Percentiles rank a stretch among this genome's conserved stretches.
Evolutionary conservation across 495 filamentous ascomycete species (phyloP).

Genomic region (Aspergillus haitiensis): DNA sequence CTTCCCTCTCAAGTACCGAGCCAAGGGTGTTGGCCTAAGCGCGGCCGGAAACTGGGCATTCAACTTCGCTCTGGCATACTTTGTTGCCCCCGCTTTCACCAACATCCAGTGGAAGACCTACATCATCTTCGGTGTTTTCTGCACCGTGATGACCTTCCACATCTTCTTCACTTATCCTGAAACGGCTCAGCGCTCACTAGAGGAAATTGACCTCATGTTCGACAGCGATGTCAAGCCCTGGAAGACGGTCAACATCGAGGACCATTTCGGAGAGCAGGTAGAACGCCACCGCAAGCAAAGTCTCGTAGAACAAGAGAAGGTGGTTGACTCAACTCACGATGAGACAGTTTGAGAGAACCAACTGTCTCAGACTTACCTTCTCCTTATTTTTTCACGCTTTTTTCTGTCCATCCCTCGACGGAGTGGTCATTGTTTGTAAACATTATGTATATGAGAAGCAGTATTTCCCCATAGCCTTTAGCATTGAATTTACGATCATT

Average conservation of each 20-base stretch:
- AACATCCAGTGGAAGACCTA: slow-evolving; percentile 74
- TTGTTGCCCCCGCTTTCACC: slow-evolving; percentile 67
- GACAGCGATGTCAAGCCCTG: slow-evolving; percentile 23
- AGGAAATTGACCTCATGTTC: slow-evolving; percentile 60
- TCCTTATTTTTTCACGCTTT: too few species aligned
- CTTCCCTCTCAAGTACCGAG: slow-evolving; percentile 72
- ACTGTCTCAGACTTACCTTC: too few species aligned
- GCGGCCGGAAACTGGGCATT: slow-evolving; percentile 74
- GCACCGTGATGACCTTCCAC: slow-evolving; percentile 60
- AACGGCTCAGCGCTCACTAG: slow-evolving; percentile 67
- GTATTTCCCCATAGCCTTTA: too few species aligned
- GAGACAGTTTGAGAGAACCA: slow-evolving; percentile 12
- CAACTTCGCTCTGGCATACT: slow-evolving; percentile 72
- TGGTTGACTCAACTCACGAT: slow-evolving; percentile 13
- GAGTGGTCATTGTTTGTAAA: too few species aligned
- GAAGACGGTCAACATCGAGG: slow-evolving; percentile 25
- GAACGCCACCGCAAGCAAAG: slow-evolving; percentile 24
- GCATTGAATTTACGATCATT: too few species aligned
- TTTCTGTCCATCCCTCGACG: too few species aligned
- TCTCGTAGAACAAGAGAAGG: slow-evolving; percentile 13
- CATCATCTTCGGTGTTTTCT: slow-evolving; percentile 74
- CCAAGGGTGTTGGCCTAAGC: slow-evolving; percentile 66
- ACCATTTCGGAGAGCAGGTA: slow-evolving; percentile 33
- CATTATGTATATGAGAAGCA: too few species aligned
- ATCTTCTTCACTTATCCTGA: slow-evolving; percentile 71